Evolutionary conservation across 1,139 yeast species (phyloP), one percentile per base, ranked within the genome.

Genomic region (Saccharomyces pastorianus): DNA sequence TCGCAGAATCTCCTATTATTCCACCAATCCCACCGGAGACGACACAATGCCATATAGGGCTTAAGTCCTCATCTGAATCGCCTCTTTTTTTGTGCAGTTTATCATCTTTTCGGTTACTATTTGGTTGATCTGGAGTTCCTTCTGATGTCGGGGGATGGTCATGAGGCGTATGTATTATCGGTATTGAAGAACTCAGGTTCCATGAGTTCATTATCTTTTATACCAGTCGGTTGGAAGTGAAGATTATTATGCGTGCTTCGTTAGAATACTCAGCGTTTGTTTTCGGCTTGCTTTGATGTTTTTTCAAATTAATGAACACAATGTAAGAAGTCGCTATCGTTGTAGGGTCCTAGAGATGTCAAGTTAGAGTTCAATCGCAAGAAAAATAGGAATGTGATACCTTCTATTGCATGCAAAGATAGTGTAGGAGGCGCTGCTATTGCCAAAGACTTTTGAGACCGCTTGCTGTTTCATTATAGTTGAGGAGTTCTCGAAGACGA

Each of bases 11-110:
- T 14, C 98, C 99, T 42, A 91, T 82, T 57, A 88, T 83, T 1
- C 99, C 99, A 7, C 99, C 99, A 51, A 91, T 73, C 1, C 96
- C 97, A 46, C 99, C 99, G 0, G 98, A 96, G 34, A 87, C 56
- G 76, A 86, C 77, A 63, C 91, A 85, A 61, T 82, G 79, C 60
- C 79, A 55, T n/a, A 85, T 70, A 1, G 88, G 82, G 13, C 68
- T 66, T 9, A 28, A 17, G 13, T 23, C 31, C 9, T 14, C 20
- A 6, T 14, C 31, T 17, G 32, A 46, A 25, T 13, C 31, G 6
- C 31, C n/a, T 11, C 13, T 27, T 25, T 46, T 17, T 6, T 28
- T 11, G 20, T 28, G 23, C 17, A 23, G 13, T 25, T 23, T 6
- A 6, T 52, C 56, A 29, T 50, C 58, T 28, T 48, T 53, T 13